Base-by-base conservation (phyloP, 1,139 yeast genomes). In the Diutina mesorugosa region DNA sequence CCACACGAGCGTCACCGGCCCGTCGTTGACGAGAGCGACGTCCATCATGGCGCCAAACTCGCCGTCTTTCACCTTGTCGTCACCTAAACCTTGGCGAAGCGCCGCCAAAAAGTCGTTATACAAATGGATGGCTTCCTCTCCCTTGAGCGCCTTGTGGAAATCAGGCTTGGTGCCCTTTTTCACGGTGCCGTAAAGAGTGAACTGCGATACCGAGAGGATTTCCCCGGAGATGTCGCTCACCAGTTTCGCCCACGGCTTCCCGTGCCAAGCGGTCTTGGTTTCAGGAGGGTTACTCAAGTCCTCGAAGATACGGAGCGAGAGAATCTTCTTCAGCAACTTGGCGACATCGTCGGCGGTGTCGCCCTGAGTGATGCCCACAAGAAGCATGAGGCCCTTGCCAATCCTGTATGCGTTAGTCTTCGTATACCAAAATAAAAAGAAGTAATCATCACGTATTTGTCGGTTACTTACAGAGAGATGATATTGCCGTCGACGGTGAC, bases 1-100 rank as follows among this genome's bases (percentile, higher is more conserved):
- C 76, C 84, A 82, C 35, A 83, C 78, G 35, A 87, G 81, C 0
- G 95, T 86, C 7, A 85, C 89, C 0, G 93, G 95, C 5, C 95
- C 95, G 62, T 91, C 97, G 65, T 93, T 93, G 18, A 85, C 83
- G 55, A 60, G 56, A 18, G 56, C 62, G 28, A 61, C 63, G 41
- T 89, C 96, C 99, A 93, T 93, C 96, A 91, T 88, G 8, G 95
- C 98, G 0, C 98, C 99, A 68, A 93, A 93, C 58, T 81, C 77
- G 1, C 99, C 99, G 64, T 90, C 97, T 60, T 85, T 78, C 6
- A 90, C 95, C 55, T 76, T 80, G 0, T 72, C 73, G n/a, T 65
- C 73, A 0, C 91, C 95, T 47, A 87, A 63, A n/a, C 72, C 83
- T n/a, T 60, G 66, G 55, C 70, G 74, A 66, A 84, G 73, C 59